phyloP scores from a whole-genome alignment of 495 filamentous ascomycete species.

The Penicillium cinerascens region DNA sequence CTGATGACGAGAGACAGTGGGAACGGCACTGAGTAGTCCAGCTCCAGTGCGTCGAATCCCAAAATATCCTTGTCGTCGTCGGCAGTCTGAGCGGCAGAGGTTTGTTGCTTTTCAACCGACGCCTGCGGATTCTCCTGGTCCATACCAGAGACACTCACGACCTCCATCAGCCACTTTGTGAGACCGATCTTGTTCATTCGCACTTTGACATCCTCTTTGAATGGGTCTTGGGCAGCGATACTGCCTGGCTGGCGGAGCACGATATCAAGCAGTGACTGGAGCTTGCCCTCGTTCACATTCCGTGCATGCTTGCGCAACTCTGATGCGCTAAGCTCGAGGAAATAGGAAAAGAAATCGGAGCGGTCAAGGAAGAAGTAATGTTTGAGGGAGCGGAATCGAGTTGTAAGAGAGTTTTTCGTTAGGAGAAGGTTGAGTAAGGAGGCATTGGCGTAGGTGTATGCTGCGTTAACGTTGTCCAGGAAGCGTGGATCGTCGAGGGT shows the following conservation, averaged over 20 bases:
- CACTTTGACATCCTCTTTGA: conserved; percentile 96
- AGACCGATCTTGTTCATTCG: conserved; percentile 93
- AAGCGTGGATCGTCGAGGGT: conserved; percentile 89
- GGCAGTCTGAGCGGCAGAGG: conserved; percentile 42
- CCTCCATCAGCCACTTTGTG: conserved; percentile 88
- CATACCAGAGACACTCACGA: conserved; percentile 91
- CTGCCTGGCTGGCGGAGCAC: conserved; percentile 93
- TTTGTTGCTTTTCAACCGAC: conserved; percentile 50
- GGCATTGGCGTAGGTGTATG: conserved; percentile 92
- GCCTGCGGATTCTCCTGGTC: conserved; percentile 74
- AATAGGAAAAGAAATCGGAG: conserved; percentile 97
- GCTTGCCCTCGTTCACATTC: conserved; percentile 82
- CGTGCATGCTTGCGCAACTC: conserved; percentile 87
- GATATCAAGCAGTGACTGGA: conserved; percentile 91
- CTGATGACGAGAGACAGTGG: conserved; percentile 96
- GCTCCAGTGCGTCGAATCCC: conserved; percentile 86
- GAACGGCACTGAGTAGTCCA: conserved; percentile 93
- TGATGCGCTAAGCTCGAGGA: conserved; percentile 82
- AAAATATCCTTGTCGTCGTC: conserved; percentile 82
- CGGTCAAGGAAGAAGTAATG: conserved; percentile 99
- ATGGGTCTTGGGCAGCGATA: conserved; percentile 89
- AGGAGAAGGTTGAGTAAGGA: conserved; percentile 88
- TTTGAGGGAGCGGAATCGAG: conserved; percentile 82
- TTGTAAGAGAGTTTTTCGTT: conserved; percentile 86
- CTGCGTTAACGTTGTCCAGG: conserved; percentile 89